A percentile compares a stretch with the other conserved stretches of the same genome.
phyloP scores from a whole-genome alignment of 768 basidiomycete species.

The Boletus sp. region DNA sequence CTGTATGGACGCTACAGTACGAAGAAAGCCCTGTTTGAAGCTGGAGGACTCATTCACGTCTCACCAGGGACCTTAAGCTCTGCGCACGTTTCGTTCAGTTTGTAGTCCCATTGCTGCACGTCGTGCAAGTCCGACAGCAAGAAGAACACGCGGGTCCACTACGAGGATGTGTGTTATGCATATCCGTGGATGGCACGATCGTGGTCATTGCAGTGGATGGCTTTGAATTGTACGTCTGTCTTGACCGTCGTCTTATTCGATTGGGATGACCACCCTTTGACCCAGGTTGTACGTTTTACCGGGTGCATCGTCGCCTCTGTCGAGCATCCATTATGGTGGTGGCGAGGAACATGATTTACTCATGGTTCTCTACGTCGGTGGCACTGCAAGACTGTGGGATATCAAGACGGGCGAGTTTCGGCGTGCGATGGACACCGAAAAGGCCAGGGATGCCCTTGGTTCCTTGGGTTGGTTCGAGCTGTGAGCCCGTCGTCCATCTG shows the following conservation, averaged over 20 bases:
- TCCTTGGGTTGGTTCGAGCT: slow-evolving; percentile 74
- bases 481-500: slow-evolving; percentile 39
- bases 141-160: slow-evolving; percentile 55
- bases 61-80: slow-evolving; percentile 56
- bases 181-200: slow-evolving; percentile 78
- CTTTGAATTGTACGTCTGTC: slow-evolving; percentile 69
- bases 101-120: slow-evolving; percentile 56
- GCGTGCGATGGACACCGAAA: slow-evolving; percentile 74
- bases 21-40: slow-evolving; percentile 16
- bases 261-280: not conserved
- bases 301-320: slow-evolving; percentile 68
- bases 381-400: slow-evolving; percentile 86
- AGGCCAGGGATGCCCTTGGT: slow-evolving; percentile 69
- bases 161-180: slow-evolving; percentile 66
- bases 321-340: slow-evolving; percentile 59
- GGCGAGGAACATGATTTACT: slow-evolving; percentile 54
- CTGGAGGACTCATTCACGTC: not conserved
- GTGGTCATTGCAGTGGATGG: slow-evolving; percentile 74
- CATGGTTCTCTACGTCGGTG: slow-evolving; percentile 72
- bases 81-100: slow-evolving; percentile 76
- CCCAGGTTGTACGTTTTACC: slow-evolving; percentile 78
- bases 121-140: slow-evolving; percentile 50
- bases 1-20: slow-evolving; percentile 69
- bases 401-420: slow-evolving; percentile 78
- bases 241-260: not conserved